Percentiles rank a stretch among this genome's conserved stretches.
Conservation (phyloP, 805 yeast species). For the Candida namnaoensis region DNA sequence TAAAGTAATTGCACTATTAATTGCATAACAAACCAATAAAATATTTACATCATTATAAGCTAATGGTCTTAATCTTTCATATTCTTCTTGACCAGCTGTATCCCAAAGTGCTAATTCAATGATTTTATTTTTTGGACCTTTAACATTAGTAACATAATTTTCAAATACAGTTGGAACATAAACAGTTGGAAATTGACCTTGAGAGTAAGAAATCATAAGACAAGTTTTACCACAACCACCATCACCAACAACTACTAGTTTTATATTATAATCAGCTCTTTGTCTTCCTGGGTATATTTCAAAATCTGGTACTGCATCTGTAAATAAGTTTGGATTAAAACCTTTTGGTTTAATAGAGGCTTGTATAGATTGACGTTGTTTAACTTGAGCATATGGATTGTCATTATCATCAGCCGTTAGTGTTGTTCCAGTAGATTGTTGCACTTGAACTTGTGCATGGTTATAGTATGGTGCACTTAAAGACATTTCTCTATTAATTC, state of each 20-base stretch:
- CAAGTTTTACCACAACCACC: conserved; percentile 92
- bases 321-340: neutral
- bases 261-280: conserved; percentile 30
- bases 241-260: conserved; percentile 81
- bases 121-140: conserved; percentile 35
- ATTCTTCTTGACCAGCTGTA: conserved; percentile 87
- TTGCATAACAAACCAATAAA: conserved; percentile 66
- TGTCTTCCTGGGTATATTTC: conserved; percentile 16
- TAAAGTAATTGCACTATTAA: conserved; percentile 53
- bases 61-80: conserved; percentile 70
- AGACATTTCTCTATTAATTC: neutral
- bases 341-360: neutral
- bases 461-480: neutral
- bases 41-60: conserved; percentile 75
- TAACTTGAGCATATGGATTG: neutral
- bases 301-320: conserved; percentile 14
- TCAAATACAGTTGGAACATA: conserved; percentile 84
- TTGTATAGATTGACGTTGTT: neutral
- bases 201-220: conserved; percentile 53
- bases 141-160: conserved; percentile 56
- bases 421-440: neutral
- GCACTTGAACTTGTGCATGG: neutral
- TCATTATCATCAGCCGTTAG: neutral
- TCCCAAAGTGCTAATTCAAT: conserved; percentile 79
- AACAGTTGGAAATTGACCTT: conserved; percentile 59